Conservation (phyloP, 805 yeast genomes). For the Candida andamanensis region DNA sequence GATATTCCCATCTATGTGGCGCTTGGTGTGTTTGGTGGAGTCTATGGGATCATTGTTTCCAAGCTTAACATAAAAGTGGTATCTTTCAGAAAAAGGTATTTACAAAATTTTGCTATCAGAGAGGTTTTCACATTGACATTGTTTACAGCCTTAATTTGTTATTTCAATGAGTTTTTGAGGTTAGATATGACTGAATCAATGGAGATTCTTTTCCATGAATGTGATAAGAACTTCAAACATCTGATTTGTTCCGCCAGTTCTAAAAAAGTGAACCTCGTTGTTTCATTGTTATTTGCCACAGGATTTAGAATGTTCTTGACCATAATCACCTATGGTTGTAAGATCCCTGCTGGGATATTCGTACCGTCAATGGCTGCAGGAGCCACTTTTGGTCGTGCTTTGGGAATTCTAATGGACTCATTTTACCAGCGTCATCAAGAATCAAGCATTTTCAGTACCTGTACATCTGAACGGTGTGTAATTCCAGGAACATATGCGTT, state of each 20-base stretch:
- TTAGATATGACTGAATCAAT: slow-evolving; percentile 94
- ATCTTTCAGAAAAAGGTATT: slow-evolving; percentile 66
- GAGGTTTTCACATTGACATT: slow-evolving; percentile 69
- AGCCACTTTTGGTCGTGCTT: slow-evolving; percentile 85
- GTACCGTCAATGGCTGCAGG: slow-evolving; percentile 98
- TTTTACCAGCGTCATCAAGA: slow-evolving; percentile 27
- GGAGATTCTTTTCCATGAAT: slow-evolving; percentile 85
- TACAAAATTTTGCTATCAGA: slow-evolving; percentile 52
- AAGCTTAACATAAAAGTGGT: slow-evolving; percentile 73
- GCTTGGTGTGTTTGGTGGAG: slow-evolving; percentile 86
- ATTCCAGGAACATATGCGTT: slow-evolving; percentile 95
- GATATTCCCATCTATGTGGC: slow-evolving; percentile 78
- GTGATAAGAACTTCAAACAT: slow-evolving; percentile 46
- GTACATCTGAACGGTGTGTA: slow-evolving; percentile 48
- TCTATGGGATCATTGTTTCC: slow-evolving; percentile 76
- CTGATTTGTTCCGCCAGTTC: slow-evolving; percentile 31
- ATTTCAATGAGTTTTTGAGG: slow-evolving; percentile 74
- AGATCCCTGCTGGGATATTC: slow-evolving; percentile 96
- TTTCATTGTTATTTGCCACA: slow-evolving; percentile 66
- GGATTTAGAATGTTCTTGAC: slow-evolving; percentile 65
- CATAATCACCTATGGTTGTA: slow-evolving; percentile 83
- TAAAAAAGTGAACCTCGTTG: slow-evolving; percentile 32
- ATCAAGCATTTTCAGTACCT: slow-evolving; percentile 27
- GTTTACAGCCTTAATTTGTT: slow-evolving; percentile 71
- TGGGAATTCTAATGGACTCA: slow-evolving; percentile 68